Conservation (phyloP, 140 eudicot genomes). For the Erigeron philadelphicus region DNA sequence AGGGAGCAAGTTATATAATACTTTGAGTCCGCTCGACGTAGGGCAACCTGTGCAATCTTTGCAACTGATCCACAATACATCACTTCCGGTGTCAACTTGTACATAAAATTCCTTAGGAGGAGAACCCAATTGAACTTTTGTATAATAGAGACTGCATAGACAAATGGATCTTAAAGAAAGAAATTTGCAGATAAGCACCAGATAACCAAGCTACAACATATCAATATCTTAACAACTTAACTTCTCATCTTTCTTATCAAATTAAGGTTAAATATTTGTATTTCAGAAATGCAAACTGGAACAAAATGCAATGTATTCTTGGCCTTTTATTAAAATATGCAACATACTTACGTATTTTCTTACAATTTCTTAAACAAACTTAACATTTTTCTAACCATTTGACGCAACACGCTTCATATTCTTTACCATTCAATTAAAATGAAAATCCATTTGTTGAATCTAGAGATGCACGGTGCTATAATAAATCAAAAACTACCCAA, state of each 20-base stretch:
- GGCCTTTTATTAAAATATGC: not conserved
- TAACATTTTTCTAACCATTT: no score
- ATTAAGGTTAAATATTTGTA: not conserved
- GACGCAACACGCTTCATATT: not conserved
- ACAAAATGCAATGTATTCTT: not conserved
- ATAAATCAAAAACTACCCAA: conserved; percentile 8
- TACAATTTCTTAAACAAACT: no score
- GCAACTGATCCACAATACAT: conserved; percentile 26
- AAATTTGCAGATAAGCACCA: not conserved
- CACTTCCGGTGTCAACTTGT: conserved; percentile 27
- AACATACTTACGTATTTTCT: not conserved
- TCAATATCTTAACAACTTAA: not conserved
- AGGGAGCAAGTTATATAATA: not conserved
- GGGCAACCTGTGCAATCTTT: conserved; percentile 27
- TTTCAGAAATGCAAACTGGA: no score
- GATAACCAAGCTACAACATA: not conserved
- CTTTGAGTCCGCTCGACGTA: conserved; percentile 19
- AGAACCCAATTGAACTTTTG: conserved; percentile 26
- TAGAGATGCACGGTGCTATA: not conserved
- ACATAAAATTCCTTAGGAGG: conserved; percentile 25
- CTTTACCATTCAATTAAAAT: not conserved
- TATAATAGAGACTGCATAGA: conserved; percentile 23
- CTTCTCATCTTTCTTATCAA: not conserved
- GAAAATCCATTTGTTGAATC: not conserved
- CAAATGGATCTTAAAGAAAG: not conserved